A percentile compares a stretch with the other conserved stretches of the same genome.
phyloP scores from a whole-genome alignment of 495 filamentous ascomycete genomes.

The Cryomyces antarcticus region DNA sequence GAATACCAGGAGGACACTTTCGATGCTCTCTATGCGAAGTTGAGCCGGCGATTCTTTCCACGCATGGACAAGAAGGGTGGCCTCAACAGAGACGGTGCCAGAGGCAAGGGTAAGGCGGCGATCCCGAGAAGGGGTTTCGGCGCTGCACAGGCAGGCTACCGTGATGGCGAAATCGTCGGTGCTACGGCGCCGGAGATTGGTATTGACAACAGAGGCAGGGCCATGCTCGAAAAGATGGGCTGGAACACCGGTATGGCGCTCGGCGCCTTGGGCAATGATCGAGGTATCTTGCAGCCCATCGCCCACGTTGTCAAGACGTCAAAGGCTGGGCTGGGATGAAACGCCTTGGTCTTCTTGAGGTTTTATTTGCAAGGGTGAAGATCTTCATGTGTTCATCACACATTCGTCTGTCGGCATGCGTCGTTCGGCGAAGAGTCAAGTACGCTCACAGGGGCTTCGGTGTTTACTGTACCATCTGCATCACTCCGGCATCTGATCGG shows the following conservation, averaged over 20 bases:
- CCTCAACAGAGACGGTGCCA: background rate
- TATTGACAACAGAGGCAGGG: conserved; percentile 59
- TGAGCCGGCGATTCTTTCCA: conserved; percentile 23
- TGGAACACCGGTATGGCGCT: conserved; percentile 78
- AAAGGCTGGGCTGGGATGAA: conserved; percentile 59
- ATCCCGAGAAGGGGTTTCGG: conserved; percentile 11
- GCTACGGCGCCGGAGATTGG: conserved; percentile 68
- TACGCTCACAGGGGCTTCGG: too few relatives aligned
- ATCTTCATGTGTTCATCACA: too few relatives aligned
- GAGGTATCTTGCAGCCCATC: conserved; percentile 74
- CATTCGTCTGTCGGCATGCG: too few relatives aligned
- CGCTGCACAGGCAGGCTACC: conserved; percentile 30
- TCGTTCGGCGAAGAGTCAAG: too few relatives aligned
- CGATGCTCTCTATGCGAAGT: conserved; percentile 1
- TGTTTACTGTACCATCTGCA: too few relatives aligned
- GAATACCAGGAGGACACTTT: conserved; percentile 24
- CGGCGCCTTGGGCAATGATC: conserved; percentile 53
- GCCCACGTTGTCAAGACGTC: conserved; percentile 71
- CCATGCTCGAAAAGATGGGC: conserved; percentile 94
- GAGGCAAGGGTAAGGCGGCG: conserved; percentile 14
- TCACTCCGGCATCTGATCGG: too few relatives aligned
- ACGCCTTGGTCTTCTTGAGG: too few relatives aligned
- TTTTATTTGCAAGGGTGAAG: too few relatives aligned
- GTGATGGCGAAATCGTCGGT: conserved; percentile 82
- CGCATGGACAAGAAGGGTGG: conserved; percentile 14